A percentile compares a stretch with the other conserved stretches of the same genome.
Conservation (phyloP, 192 early-diverging fungal genomes). For the Entomortierella parvispora region DNA sequence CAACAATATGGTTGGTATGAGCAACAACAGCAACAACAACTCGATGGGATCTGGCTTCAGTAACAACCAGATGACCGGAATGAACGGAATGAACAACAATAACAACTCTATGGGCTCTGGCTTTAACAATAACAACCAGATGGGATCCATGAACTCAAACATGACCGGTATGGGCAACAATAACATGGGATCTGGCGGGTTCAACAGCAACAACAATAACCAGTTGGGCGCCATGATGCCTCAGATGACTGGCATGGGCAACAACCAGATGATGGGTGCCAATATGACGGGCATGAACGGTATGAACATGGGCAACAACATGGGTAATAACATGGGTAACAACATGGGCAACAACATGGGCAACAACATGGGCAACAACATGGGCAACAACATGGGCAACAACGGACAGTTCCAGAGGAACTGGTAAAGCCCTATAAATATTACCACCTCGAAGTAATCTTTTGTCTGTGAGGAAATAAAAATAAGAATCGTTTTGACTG, state of each 20-base stretch:
- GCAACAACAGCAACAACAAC: constrained; percentile 11
- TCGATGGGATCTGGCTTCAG: too few species aligned
- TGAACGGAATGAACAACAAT: constrained; percentile 7
- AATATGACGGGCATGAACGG: constrained; percentile 27
- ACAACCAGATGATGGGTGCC: constrained; percentile 22
- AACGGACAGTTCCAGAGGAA: constrained; percentile 51
- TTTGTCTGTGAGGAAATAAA: too few species aligned
- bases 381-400: constrained; percentile 33
- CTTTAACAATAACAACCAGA: background rate
- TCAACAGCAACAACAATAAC: constrained; percentile 1
- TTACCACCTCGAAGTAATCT: too few species aligned
- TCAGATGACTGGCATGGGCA: constrained; percentile 16
- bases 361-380: constrained; percentile 27
- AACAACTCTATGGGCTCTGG: background rate
- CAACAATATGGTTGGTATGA: too few species aligned
- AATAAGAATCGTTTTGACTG: too few species aligned
- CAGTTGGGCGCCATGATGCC: constrained; percentile 10
- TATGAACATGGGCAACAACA: constrained; percentile 18
- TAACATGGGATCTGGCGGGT: background rate
- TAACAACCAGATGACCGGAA: too few species aligned
- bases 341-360: constrained; percentile 22
- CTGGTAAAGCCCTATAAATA: too few species aligned
- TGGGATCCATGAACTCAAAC: background rate
- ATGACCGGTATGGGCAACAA: constrained; percentile 22
- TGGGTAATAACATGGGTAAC: constrained; percentile 26